Evolutionary conservation across 441 rosid species (phyloP).

Genomic region (Euphorbia schlechtendalii): DNA sequence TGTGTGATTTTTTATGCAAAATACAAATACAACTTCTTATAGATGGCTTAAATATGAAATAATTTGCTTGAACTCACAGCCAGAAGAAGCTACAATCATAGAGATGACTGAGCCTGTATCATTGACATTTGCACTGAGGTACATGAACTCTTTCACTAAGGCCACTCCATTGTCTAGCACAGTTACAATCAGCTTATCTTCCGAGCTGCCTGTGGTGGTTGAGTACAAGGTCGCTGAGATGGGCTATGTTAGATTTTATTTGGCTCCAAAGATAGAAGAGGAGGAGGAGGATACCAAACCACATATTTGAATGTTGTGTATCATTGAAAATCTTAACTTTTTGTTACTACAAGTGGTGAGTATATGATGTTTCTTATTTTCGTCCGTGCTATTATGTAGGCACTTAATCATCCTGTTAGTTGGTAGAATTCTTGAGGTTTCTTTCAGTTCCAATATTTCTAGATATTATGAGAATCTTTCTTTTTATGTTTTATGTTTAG

Average conservation of each 20-base stretch:
- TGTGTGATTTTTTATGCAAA: no score
- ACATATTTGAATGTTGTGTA: constrained; percentile 18
- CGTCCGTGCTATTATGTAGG: no score
- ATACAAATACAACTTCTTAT: background rate
- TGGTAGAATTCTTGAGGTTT: constrained; percentile 2
- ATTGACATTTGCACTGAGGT: constrained; percentile 84
- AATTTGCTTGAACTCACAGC: constrained; percentile 39
- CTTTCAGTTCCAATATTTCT: background rate
- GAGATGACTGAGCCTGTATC: constrained; percentile 96
- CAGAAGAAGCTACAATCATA: constrained; percentile 73
- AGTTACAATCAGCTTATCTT: constrained; percentile 79
- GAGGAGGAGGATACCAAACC: constrained; percentile 72
- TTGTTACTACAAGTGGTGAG: background rate
- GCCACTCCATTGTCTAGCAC: constrained; percentile 77
- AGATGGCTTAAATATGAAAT: background rate
- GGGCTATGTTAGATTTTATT: constrained; percentile 82
- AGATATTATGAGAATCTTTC: background rate
- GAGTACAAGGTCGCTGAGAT: constrained; percentile 97
- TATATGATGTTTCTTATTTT: background rate
- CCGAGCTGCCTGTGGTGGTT: constrained; percentile 92
- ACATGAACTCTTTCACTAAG: constrained; percentile 93
- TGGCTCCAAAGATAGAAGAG: constrained; percentile 95
- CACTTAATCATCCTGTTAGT: no score
- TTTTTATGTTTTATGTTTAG: no score
- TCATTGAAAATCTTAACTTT: background rate